Evolutionary conservation across 768 basidiomycete species (phyloP).

Genomic region (Collybiopsis luxurians): DNA sequence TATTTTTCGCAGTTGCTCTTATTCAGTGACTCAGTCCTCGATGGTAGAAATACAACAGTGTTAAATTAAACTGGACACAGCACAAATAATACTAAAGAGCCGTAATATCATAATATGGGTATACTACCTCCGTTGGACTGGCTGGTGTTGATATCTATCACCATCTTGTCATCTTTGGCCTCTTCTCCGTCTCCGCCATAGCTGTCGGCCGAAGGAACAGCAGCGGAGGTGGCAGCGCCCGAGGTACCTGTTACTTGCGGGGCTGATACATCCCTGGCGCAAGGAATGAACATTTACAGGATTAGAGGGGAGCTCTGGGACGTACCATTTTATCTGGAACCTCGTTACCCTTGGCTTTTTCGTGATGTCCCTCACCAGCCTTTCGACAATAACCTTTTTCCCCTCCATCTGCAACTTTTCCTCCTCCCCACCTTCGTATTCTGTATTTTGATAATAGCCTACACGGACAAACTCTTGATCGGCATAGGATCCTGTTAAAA

Average conservation of each 20-base stretch:
- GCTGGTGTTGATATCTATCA: neutral
- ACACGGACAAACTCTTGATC: conserved; percentile 99
- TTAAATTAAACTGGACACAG: too few species aligned
- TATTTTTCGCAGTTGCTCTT: too few species aligned
- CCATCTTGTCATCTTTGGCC: conserved; percentile 1
- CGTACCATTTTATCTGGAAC: conserved; percentile 85
- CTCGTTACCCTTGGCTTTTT: conserved; percentile 92
- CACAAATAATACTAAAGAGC: too few species aligned
- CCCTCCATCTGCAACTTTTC: conserved; percentile 82
- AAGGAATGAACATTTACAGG: neutral
- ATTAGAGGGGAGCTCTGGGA: neutral
- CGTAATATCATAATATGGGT: neutral
- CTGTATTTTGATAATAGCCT: conserved; percentile 98
- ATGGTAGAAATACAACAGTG: too few species aligned
- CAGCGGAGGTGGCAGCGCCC: conserved; percentile 51
- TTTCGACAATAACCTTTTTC: conserved; percentile 66
- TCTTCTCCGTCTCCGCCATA: conserved; percentile 33
- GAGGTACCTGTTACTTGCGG: conserved; percentile 31
- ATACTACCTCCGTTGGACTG: neutral
- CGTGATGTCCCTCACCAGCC: conserved; percentile 83
- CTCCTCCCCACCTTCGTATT: conserved; percentile 80
- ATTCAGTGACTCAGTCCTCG: too few species aligned
- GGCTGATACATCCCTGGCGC: conserved; percentile 40
- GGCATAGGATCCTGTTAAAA: conserved; percentile 92
- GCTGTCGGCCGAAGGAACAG: conserved; percentile 51